Conservation (phyloP, 2,329 filamentous ascomycete species). For the Ophiosphaerella narmari region DNA sequence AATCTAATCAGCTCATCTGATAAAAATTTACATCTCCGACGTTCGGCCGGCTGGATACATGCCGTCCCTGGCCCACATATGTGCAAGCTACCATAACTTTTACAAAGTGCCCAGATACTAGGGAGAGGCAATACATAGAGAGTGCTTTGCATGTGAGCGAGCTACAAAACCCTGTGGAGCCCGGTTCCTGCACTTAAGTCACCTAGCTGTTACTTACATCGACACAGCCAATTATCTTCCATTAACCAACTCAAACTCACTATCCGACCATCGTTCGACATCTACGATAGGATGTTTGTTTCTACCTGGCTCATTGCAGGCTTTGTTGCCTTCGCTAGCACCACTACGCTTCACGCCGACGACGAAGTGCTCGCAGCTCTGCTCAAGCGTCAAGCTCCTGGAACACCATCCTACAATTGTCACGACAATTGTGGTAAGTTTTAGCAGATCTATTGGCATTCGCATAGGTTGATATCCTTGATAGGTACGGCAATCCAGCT, state of each 20-base stretch:
- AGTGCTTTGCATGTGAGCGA: not conserved
- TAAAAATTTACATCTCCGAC: conserved; percentile 35
- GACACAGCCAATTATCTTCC: too few species aligned
- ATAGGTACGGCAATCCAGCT: conserved; percentile 42
- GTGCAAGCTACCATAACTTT: not conserved
- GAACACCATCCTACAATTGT: conserved; percentile 54
- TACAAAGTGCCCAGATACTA: not conserved
- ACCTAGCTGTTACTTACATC: too few species aligned
- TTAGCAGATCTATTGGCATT: not conserved
- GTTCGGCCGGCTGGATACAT: conserved; percentile 16
- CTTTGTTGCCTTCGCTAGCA: conserved; percentile 17
- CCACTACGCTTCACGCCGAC: conserved; percentile 12
- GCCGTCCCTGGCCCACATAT: conserved; percentile 6
- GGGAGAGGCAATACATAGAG: not conserved
- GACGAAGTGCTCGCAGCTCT: conserved; percentile 28
- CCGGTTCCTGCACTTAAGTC: not conserved
- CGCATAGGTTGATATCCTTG: conserved; percentile 12
- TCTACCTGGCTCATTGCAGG: conserved; percentile 11
- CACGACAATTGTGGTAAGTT: conserved; percentile 57
- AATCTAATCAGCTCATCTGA: conserved; percentile 35
- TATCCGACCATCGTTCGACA: not conserved
- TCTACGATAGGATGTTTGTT: conserved; percentile 15
- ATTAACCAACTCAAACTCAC: too few species aligned
- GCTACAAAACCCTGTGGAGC: conserved; percentile 16
- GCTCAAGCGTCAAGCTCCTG: conserved; percentile 53